Percentiles rank a stretch among this genome's conserved stretches.
phyloP scores from a whole-genome alignment of 2,329 filamentous ascomycete genomes.

The Aspergillus brunneoviolaceus region DNA sequence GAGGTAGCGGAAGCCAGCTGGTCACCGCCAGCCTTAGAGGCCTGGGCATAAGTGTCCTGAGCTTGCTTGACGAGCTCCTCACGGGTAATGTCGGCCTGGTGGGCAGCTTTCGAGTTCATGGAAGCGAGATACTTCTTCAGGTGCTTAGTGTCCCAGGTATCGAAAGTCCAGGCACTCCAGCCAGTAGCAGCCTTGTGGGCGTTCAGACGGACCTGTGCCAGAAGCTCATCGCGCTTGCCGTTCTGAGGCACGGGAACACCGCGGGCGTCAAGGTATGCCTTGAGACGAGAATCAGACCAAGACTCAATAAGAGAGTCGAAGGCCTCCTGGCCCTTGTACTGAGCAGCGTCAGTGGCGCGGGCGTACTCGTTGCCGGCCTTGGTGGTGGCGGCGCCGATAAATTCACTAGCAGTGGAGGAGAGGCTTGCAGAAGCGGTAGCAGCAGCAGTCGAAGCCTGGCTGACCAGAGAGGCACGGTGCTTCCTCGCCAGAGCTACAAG shows the following conservation, averaged over 20 bases:
- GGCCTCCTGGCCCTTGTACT: constrained; percentile 61
- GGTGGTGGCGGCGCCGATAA: constrained; percentile 69
- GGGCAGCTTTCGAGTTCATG: constrained; percentile 54
- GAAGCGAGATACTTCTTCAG: constrained; percentile 58
- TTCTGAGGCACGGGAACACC: constrained; percentile 72
- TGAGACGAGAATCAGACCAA: constrained; percentile 76
- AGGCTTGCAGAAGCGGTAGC: constrained; percentile 47
- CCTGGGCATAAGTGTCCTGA: constrained; percentile 47
- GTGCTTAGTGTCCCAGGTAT: constrained; percentile 71
- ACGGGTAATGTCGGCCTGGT: constrained; percentile 65
- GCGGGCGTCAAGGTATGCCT: constrained; percentile 74
- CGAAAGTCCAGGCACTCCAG: constrained; percentile 75
- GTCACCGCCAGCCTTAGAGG: constrained; percentile 48
- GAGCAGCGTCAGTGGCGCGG: constrained; percentile 69
- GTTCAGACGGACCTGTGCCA: constrained; percentile 71
- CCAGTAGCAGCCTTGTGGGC: constrained; percentile 67
- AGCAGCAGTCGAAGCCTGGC: constrained; percentile 55
- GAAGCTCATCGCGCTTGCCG: constrained; percentile 69
- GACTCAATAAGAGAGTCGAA: constrained; percentile 62
- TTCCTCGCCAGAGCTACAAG: constrained; percentile 86
- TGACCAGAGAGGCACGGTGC: constrained; percentile 65
- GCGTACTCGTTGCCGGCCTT: constrained; percentile 75
- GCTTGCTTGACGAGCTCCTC: constrained; percentile 68
- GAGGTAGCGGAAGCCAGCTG: constrained; percentile 66
- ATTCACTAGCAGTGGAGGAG: constrained; percentile 46